Evolutionary conservation across 441 rosid species (phyloP), one percentile per base, ranked within the genome.

Genomic region (Macaranga tanarius): DNA sequence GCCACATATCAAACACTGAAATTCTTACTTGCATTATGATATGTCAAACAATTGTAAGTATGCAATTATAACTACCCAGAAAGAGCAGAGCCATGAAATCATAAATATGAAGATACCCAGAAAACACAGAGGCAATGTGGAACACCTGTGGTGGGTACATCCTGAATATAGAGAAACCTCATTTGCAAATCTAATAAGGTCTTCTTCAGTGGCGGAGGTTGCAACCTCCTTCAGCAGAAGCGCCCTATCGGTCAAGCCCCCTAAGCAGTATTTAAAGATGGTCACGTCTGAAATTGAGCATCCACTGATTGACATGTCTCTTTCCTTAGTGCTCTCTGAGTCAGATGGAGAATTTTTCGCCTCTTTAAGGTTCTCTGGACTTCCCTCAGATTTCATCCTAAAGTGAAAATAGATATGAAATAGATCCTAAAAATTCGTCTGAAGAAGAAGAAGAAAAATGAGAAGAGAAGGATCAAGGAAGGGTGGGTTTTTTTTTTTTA

Each of bases 61-160:
- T 28, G 31, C 31, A 28, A 28, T 28, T 28, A 28, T 1, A 28
- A 28, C 31, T 1, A 28, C 31, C 3, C 2, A 28, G 31, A 28
- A 28, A 1, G 31, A 28, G 31, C 31, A 28, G 45, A 47, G 38
- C 54, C 28, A 26, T 19, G 15, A 26, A 70, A 73, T 55, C 25
- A 42, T 34, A 1, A 58, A 52, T 47, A 72, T 65, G 11, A 68
- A 54, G 5, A 52, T 42, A 31, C 51, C 54, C 28, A 58, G 44
- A 71, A 68, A 40, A 52, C 55, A 7, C 34, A 26, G 25, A 75
- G 11, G 59, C 11, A 22, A 23, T 64, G 51, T 34, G 68, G 19
- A 54, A 72, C 81, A 93, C 98, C 96, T 69, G 73, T 91, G 95
- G 75, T 93, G 97, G 74, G 91, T 84, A 74, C 97, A 93, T 48